These are phyloP conservation scores for Karstenula rhodostoma DNA, from an alignment of 2,329 filamentous ascomycete genomes.

Conservation along the genomic window DNA sequence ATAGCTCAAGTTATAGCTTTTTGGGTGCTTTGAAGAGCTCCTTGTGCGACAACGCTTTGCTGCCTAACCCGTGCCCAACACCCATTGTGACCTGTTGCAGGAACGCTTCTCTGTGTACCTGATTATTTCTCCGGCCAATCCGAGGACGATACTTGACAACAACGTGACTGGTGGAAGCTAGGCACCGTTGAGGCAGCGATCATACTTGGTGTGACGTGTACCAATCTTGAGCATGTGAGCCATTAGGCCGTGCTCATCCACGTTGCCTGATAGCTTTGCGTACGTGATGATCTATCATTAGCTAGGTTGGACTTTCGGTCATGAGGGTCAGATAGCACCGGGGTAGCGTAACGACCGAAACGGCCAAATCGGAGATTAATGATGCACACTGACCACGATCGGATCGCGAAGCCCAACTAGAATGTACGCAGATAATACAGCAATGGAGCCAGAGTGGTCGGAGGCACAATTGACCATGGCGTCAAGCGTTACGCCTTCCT, in stretches of 20 bases:
- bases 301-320: too few species aligned
- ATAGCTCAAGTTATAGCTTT: too few species aligned
- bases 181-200: background rate
- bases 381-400: too few species aligned
- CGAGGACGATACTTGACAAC: background rate
- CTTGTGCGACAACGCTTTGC: constrained; percentile 5
- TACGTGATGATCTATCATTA: too few species aligned
- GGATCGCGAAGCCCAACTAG: too few species aligned
- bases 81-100: background rate
- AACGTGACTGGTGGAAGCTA: background rate
- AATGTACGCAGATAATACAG: too few species aligned
- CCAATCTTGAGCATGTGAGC: background rate
- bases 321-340: too few species aligned
- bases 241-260: background rate
- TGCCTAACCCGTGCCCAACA: constrained; percentile 2
- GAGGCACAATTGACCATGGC: too few species aligned
- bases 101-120: background rate
- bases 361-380: too few species aligned
- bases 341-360: too few species aligned
- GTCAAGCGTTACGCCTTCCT: too few species aligned
- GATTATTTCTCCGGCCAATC: background rate
- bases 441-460: too few species aligned
- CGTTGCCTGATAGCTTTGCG: background rate
- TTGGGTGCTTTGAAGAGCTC: background rate
- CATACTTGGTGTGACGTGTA: background rate